phyloP scores from a whole-genome alignment of 2,329 filamentous ascomycete genomes.

The Sporothrix globosa region DNA sequence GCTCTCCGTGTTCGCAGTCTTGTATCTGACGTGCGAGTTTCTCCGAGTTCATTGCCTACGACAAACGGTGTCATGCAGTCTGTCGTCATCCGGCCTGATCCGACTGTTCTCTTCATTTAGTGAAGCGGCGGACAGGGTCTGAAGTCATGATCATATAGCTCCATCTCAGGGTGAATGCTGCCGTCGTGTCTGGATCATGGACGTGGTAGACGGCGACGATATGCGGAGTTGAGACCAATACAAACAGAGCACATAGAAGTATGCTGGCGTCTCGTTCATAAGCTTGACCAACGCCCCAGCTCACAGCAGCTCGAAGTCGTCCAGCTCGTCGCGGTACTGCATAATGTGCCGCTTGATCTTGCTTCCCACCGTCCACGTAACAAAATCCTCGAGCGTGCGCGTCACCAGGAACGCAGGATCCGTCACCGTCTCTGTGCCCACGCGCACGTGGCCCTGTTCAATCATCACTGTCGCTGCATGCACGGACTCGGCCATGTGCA shows the following conservation, averaged over 20 bases:
- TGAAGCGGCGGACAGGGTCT: too few relatives aligned
- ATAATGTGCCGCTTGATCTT: conserved; percentile 98
- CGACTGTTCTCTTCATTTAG: not conserved
- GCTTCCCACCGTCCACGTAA: conserved; percentile 93
- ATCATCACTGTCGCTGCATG: conserved; percentile 84
- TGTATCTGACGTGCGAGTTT: too few relatives aligned
- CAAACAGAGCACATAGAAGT: not conserved
- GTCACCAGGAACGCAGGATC: conserved; percentile 90
- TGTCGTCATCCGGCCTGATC: too few relatives aligned
- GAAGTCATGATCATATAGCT: not conserved
- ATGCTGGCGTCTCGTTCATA: not conserved
- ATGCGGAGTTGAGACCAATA: not conserved
- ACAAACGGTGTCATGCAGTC: too few relatives aligned
- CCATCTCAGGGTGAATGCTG: not conserved
- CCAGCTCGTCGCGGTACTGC: conserved; percentile 91
- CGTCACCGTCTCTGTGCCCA: conserved; percentile 86
- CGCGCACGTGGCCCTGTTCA: conserved; percentile 90
- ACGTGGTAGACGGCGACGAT: too few relatives aligned
- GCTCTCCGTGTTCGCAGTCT: too few relatives aligned
- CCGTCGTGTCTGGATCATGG: not conserved
- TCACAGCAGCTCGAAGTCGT: conserved; percentile 91
- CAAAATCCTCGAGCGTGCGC: conserved; percentile 89
- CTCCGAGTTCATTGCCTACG: too few relatives aligned
- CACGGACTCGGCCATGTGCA: conserved; percentile 90
- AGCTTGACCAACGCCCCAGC: not conserved